Evolutionary conservation across 495 filamentous ascomycete genomes (phyloP).

Genomic region (Penicillium malachiteum): DNA sequence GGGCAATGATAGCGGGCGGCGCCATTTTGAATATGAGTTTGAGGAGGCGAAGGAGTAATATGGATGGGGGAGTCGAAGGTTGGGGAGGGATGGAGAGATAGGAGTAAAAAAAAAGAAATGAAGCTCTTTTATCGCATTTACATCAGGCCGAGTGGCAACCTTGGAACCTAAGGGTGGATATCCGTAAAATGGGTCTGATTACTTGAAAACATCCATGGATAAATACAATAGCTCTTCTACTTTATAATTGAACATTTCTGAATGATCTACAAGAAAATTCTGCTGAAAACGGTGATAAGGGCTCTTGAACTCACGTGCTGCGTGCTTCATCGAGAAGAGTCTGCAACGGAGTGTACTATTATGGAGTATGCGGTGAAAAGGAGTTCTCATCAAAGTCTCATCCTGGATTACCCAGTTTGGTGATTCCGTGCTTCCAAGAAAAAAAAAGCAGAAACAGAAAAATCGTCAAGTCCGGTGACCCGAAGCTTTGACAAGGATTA

Average conservation of each 20-base stretch:
- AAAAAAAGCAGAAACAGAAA: conserved; percentile 8
- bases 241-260: background rate
- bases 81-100: conserved; percentile 5
- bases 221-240: background rate
- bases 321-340: conserved; percentile 3
- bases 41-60: background rate
- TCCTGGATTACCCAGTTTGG: conserved; percentile 20
- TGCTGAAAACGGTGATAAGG: conserved; percentile 27
- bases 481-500: conserved; percentile 14
- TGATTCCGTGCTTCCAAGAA: conserved; percentile 11
- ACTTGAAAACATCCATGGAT: background rate
- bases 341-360: conserved; percentile 3
- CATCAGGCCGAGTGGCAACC: conserved; percentile 25
- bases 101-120: conserved; percentile 3
- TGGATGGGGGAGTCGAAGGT: conserved; percentile 4
- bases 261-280: background rate
- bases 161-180: conserved; percentile 22
- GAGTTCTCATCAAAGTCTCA: conserved; percentile 1
- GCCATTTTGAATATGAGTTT: conserved; percentile 54
- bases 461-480: conserved; percentile 25
- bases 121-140: conserved; percentile 16
- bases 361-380: conserved; percentile 2
- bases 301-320: conserved; percentile 25
- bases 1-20: conserved; percentile 89
- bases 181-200: conserved; percentile 10